These are phyloP conservation scores for Lablab purpureus DNA, from an alignment of 306 rosid species.

Conservation along the genomic window DNA sequence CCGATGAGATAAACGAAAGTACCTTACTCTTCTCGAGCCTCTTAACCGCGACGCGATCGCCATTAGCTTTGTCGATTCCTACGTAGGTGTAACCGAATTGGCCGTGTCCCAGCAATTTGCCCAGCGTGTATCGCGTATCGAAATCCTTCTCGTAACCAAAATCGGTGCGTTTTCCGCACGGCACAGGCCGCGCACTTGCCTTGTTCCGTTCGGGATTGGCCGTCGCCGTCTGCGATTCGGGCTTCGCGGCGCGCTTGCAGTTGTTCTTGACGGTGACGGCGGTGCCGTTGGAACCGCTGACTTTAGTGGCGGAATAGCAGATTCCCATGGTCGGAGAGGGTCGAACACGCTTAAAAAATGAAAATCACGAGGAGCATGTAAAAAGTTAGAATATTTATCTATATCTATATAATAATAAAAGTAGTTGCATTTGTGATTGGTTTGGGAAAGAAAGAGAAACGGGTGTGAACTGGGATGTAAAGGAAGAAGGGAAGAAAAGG, in stretches of 20 bases:
- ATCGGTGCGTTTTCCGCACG: conserved; percentile 80
- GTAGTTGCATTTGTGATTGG: neutral
- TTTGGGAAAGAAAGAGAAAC: neutral
- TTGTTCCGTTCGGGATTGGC: neutral
- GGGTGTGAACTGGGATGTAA: neutral
- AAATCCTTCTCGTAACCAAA: conserved; percentile 80
- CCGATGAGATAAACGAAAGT: neutral
- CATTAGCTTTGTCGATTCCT: conserved; percentile 68
- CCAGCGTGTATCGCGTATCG: conserved; percentile 61
- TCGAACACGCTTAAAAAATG: conserved; percentile 27
- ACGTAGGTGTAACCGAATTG: conserved; percentile 87
- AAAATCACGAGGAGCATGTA: neutral
- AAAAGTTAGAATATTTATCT: neutral
- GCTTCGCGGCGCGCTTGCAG: neutral
- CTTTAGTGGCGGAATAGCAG: conserved; percentile 54
- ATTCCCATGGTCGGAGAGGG: conserved; percentile 48
- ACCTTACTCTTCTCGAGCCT: conserved; percentile 83
- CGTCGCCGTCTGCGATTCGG: neutral
- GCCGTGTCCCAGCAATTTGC: conserved; percentile 84
- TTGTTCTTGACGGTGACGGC: neutral
- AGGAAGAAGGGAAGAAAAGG: neutral
- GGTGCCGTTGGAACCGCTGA: conserved; percentile 53
- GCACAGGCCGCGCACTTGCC: conserved; percentile 45
- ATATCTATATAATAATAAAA: neutral
- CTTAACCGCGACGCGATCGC: conserved; percentile 86